Base-by-base conservation (phyloP, 768 basidiomycete species). In the Daedaleopsis sinensis region DNA sequence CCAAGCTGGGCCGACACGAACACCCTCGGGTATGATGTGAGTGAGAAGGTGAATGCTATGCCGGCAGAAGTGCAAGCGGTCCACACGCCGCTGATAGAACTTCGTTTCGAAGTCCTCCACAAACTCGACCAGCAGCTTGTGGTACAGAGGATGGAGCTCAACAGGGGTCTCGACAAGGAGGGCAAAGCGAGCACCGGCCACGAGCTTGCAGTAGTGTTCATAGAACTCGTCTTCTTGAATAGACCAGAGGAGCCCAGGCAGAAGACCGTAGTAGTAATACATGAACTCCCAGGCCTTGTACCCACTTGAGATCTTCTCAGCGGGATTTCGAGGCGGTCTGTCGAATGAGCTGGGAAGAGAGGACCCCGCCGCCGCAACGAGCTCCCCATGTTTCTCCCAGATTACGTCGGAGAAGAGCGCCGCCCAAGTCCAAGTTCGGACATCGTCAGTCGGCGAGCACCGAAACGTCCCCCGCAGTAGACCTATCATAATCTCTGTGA, bases 301-400 rank as follows among this genome's bases (percentile, higher is more conserved):
- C 0, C 73, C 71, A 32, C 67, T 71, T 2, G 71, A 62, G 55
- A 80, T 72, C 58, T 81, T 80, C 47, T 75, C 67, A 0, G 77
- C 76, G 18, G 70, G 69, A 57, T 82, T 77, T 0, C 77, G 72
- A 3, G 78, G 81, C 10, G 77, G 73, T 5, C 74, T 69, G 62
- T 79, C 76, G 67, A 79, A 80, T 0, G 74, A 79, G 1, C 72
- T 70, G 24, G 78, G 79, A 18, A 80, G 64, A 54, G 75, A 79
- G 2, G 64, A 60, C 0, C 66, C 69, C 0, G 72, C 62, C 11
- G 44, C 61, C 0, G 73, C 76, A n/a, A 81, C 77, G 0, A 43
- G 58, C 44, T 55, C 48, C 0, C 78, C 78, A 65, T 81, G 79
- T 2, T 35, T 35, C 11, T 67, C 67, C 80, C 82, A 83, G 0